These are phyloP conservation scores for Aspergillus affinis DNA, from an alignment of 495 filamentous ascomycete genomes.

Conservation along the genomic window DNA sequence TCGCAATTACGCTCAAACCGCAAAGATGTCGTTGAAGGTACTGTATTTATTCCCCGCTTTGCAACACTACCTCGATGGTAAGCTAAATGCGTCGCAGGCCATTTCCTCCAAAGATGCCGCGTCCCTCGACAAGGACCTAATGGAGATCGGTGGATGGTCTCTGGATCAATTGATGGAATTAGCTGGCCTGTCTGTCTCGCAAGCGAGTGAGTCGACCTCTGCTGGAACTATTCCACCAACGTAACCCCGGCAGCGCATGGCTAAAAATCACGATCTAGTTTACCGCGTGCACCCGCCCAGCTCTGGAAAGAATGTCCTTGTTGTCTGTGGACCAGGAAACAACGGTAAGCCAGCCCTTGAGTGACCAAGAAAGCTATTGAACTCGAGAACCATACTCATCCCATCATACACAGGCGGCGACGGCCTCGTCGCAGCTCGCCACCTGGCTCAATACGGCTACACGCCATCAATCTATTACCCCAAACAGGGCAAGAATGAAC, in stretches of 20 bases:
- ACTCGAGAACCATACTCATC: too few relatives aligned
- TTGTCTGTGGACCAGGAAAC: constrained; percentile 92
- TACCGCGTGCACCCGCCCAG: constrained; percentile 77
- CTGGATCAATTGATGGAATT: constrained; percentile 98
- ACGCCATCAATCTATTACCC: constrained; percentile 89
- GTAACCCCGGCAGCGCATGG: neutral
- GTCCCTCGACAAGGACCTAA: constrained; percentile 88
- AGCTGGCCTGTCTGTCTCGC: constrained; percentile 88
- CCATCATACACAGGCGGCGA: constrained; percentile 67
- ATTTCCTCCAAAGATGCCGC: constrained; percentile 84
- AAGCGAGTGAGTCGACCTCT: constrained; percentile 61
- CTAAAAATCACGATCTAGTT: constrained; percentile 46
- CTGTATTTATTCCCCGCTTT: neutral
- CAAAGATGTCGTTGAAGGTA: constrained; percentile 46
- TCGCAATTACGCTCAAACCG: constrained; percentile 31
- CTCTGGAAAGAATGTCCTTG: constrained; percentile 71
- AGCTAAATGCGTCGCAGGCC: constrained; percentile 53
- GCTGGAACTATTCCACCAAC: neutral
- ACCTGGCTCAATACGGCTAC: constrained; percentile 94
- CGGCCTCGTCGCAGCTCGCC: constrained; percentile 90
- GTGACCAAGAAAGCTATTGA: constrained; percentile 3
- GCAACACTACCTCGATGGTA: neutral
- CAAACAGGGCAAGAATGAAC: constrained; percentile 82
- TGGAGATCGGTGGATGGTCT: constrained; percentile 89
- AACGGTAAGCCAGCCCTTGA: constrained; percentile 61